Conservation (phyloP, 75 land plant species). For the Chamaecyparis obtusa region DNA sequence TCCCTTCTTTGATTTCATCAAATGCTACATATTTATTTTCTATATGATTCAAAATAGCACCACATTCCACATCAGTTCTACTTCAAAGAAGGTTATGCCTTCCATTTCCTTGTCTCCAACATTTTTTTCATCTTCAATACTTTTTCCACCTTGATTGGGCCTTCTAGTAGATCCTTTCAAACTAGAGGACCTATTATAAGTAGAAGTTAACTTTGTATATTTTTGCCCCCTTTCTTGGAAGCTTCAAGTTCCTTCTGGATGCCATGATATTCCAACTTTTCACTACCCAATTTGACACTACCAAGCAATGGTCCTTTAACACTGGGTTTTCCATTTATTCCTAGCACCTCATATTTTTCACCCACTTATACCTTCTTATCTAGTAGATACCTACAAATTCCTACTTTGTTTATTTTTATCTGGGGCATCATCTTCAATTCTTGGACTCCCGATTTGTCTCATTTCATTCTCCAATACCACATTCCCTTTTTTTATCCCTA, state of each 20-base stretch:
- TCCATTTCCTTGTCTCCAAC: background rate
- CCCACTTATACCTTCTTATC: background rate
- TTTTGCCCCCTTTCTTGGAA: background rate
- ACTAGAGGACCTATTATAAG: background rate
- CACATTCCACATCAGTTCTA: background rate
- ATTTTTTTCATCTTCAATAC: background rate
- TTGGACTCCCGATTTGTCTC: background rate
- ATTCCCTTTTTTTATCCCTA: too few species aligned
- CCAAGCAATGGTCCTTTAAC: background rate
- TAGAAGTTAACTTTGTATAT: background rate
- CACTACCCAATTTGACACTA: background rate
- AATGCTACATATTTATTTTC: background rate
- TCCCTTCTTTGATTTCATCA: conserved; percentile 35
- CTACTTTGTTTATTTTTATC: background rate
- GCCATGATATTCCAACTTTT: background rate
- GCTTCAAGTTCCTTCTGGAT: background rate
- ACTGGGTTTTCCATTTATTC: background rate
- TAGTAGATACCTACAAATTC: background rate
- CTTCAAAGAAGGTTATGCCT: background rate
- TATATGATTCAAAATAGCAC: background rate
- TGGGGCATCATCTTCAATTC: background rate
- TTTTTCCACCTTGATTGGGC: background rate
- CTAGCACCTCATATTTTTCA: background rate
- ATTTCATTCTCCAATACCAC: background rate
- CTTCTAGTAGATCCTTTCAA: background rate